Conservation (phyloP, 805 yeast genomes). For the Kazachstania taianensis region DNA sequence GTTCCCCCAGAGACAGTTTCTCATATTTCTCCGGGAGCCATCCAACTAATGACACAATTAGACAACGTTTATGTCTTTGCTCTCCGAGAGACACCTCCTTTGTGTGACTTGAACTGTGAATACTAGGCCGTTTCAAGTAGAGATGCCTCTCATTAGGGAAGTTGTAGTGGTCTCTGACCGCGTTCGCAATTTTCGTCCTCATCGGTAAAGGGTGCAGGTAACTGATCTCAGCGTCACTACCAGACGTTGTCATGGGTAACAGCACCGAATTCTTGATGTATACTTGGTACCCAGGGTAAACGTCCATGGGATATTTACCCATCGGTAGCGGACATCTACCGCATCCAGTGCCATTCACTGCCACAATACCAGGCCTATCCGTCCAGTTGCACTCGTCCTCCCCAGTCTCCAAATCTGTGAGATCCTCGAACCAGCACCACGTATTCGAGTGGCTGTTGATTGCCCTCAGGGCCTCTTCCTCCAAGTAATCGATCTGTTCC, state of each 20-base stretch:
- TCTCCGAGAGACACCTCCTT: constrained; percentile 11
- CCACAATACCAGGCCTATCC: constrained; percentile 15
- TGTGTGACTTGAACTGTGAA: neutral
- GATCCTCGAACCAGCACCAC: constrained; percentile 28
- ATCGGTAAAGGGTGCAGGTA: constrained; percentile 26
- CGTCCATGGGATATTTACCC: constrained; percentile 15
- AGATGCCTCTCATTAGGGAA: constrained; percentile 30
- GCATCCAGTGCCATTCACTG: constrained; percentile 25
- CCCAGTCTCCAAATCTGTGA: constrained; percentile 8
- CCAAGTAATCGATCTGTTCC: constrained; percentile 19
- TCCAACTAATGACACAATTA: constrained; percentile 26
- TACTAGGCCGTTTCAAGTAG: constrained; percentile 21
- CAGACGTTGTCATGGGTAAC: no score
- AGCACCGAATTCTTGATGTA: constrained; percentile 21
- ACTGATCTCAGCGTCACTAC: constrained; percentile 18
- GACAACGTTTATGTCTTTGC: constrained; percentile 18
- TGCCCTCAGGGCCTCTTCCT: constrained; percentile 18
- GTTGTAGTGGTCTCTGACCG: constrained; percentile 31
- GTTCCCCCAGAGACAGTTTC: constrained; percentile 20
- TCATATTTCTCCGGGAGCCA: constrained; percentile 27
- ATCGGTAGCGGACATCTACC: constrained; percentile 22
- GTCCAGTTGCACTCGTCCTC: constrained; percentile 8
- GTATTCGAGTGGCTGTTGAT: constrained; percentile 16
- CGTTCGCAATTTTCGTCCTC: constrained; percentile 28
- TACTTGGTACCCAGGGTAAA: constrained; percentile 14